Percentiles rank a stretch among this genome's conserved stretches.
Evolutionary conservation across 495 filamentous ascomycete genomes (phyloP).

Genomic region (Margaritispora aquatica): DNA sequence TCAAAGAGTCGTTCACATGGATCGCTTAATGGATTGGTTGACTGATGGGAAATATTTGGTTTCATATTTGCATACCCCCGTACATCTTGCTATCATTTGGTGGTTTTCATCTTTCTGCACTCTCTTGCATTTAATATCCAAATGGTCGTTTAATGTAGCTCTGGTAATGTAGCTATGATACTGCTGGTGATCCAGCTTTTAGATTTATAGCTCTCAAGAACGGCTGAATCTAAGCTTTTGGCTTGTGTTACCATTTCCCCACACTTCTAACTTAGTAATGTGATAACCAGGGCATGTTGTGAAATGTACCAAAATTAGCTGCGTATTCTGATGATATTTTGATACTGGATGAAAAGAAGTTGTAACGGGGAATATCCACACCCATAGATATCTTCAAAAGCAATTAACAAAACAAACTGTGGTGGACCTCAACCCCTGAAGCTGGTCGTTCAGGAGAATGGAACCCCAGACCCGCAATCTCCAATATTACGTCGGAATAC

Average conservation of each 20-base stretch:
- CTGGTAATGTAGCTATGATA: too few species aligned
- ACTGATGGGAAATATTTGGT: background rate
- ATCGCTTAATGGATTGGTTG: constrained; percentile 18
- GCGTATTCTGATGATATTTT: too few species aligned
- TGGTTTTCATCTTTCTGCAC: background rate
- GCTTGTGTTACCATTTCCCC: background rate
- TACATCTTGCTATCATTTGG: background rate
- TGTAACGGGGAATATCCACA: too few species aligned
- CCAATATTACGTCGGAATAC: background rate
- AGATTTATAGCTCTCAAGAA: background rate
- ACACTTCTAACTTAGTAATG: background rate
- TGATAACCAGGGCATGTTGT: too few species aligned
- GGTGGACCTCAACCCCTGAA: too few species aligned
- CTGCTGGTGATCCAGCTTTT: background rate
- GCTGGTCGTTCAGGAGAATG: background rate
- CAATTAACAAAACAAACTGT: too few species aligned
- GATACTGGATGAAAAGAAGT: too few species aligned
- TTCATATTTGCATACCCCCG: background rate
- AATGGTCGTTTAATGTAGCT: background rate
- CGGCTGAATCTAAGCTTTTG: background rate
- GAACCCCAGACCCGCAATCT: background rate
- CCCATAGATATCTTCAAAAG: too few species aligned
- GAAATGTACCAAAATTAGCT: too few species aligned
- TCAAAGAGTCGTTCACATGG: constrained; percentile 54
- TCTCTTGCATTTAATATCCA: background rate